phyloP scores from a whole-genome alignment of 352 stramenopile species.

The Sclerospora graminicola region DNA sequence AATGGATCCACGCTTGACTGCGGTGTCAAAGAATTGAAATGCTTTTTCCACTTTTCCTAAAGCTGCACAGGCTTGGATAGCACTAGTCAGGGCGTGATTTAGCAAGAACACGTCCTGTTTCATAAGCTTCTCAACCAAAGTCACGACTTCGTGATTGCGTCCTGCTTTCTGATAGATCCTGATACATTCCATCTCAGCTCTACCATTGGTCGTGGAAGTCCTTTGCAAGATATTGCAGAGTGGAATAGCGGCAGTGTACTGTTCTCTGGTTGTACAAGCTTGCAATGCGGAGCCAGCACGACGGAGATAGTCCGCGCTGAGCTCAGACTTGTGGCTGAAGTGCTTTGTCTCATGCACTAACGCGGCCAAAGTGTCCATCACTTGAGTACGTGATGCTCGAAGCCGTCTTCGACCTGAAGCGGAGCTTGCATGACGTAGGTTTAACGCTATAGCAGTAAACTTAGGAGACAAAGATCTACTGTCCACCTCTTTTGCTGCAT shows the following conservation, averaged over 20 bases:
- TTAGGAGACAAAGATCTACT: constrained; percentile 1
- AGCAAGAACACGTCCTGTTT: constrained; percentile 54
- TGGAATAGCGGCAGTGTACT: constrained; percentile 43
- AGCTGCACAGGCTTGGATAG: constrained; percentile 46
- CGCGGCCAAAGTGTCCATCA: constrained; percentile 28
- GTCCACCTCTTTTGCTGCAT: neutral
- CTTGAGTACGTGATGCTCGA: constrained; percentile 8
- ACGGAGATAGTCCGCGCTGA: constrained; percentile 37
- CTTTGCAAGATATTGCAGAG: constrained; percentile 41
- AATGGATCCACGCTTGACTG: constrained; percentile 45
- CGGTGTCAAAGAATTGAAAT: constrained; percentile 49
- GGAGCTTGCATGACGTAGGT: constrained; percentile 6
- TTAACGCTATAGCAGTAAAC: neutral
- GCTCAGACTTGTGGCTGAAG: constrained; percentile 17
- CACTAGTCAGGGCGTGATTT: constrained; percentile 45
- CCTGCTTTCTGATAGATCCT: constrained; percentile 53
- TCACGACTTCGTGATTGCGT: constrained; percentile 34
- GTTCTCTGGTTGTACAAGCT: constrained; percentile 36
- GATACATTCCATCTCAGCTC: constrained; percentile 43
- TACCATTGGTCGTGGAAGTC: constrained; percentile 25
- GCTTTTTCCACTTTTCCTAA: constrained; percentile 39
- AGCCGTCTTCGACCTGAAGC: neutral
- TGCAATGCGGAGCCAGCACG: constrained; percentile 33
- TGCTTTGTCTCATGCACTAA: constrained; percentile 27
- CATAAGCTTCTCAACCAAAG: constrained; percentile 41